These are phyloP conservation scores for Zanthoxylum bungeanum DNA, from an alignment of 345 rosid species.

Conservation along the genomic window DNA sequence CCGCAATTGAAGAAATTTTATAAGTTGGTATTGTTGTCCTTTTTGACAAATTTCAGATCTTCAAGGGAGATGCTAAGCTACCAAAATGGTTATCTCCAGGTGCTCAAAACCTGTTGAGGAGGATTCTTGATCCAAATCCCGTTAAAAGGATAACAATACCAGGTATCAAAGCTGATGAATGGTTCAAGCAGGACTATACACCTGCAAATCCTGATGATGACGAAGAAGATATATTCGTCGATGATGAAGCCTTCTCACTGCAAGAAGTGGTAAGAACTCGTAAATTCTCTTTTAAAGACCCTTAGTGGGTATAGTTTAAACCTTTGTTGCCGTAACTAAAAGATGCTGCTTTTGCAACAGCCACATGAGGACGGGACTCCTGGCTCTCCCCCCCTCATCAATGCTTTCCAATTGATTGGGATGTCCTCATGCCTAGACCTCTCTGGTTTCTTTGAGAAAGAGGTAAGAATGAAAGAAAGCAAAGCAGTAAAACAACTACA, in stretches of 20 bases:
- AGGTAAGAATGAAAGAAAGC: slow-evolving; percentile 41
- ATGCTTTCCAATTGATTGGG: slow-evolving; percentile 93
- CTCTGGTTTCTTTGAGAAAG: slow-evolving; percentile 89
- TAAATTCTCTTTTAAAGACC: background rate
- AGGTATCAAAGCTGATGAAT: slow-evolving; percentile 65
- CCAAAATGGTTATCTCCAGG: slow-evolving; percentile 82
- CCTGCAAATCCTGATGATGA: slow-evolving; percentile 68
- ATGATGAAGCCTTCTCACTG: slow-evolving; percentile 51
- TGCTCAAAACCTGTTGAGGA: slow-evolving; percentile 67
- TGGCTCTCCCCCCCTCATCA: slow-evolving; percentile 55
- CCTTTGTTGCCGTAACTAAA: background rate
- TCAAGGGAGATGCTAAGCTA: slow-evolving; percentile 78
- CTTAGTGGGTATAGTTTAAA: background rate
- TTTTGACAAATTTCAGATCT: slow-evolving; percentile 45
- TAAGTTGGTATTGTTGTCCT: background rate
- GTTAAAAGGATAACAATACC: slow-evolving; percentile 55
- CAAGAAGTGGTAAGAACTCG: slow-evolving; percentile 48
- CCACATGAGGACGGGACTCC: slow-evolving; percentile 48
- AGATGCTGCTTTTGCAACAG: slow-evolving; percentile 29
- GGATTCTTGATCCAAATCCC: slow-evolving; percentile 87
- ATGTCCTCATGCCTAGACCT: slow-evolving; percentile 95
- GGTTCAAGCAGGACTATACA: slow-evolving; percentile 67
- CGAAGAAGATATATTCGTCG: slow-evolving; percentile 54
- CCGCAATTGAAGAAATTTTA: background rate
- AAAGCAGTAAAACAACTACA: no score